phyloP scores from a whole-genome alignment of 106 monocot species.

The Dendrobium huoshanense region DNA sequence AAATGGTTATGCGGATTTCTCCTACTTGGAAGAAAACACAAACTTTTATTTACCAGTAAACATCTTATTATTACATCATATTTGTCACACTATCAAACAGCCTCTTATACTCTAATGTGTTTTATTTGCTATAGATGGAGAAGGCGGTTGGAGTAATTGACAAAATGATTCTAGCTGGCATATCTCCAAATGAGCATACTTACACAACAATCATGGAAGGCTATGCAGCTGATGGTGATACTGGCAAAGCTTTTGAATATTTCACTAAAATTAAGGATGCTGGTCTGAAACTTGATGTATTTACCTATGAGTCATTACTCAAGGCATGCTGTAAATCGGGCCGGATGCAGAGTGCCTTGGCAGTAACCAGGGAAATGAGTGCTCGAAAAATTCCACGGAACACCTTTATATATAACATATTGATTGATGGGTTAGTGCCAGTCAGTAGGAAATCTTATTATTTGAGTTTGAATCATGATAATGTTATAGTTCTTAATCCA shows the following conservation, averaged over 20 bases:
- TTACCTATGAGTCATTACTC: conserved; percentile 85
- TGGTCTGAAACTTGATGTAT: conserved; percentile 81
- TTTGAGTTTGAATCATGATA: neutral
- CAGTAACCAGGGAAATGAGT: conserved; percentile 88
- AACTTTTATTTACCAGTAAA: neutral
- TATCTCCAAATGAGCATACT: conserved; percentile 67
- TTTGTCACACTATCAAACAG: neutral
- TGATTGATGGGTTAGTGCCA: conserved; percentile 77
- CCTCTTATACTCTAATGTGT: neutral
- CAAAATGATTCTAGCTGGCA: conserved; percentile 67
- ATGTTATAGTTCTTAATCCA: neutral
- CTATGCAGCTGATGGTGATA: conserved; percentile 80
- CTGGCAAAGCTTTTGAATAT: conserved; percentile 92
- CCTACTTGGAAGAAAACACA: neutral
- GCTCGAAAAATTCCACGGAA: conserved; percentile 66
- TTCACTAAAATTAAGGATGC: conserved; percentile 92
- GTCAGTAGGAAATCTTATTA: conserved; percentile 11
- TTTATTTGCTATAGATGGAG: conserved; percentile 45
- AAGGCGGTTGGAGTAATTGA: conserved; percentile 77
- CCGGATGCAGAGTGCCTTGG: conserved; percentile 96
- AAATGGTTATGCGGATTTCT: neutral
- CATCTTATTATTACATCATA: neutral
- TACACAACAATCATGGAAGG: conserved; percentile 97
- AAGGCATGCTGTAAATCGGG: conserved; percentile 99
- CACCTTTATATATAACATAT: conserved; percentile 86